Base-by-base conservation (phyloP, 768 basidiomycete genomes). In the Paxillus rubicundulus region DNA sequence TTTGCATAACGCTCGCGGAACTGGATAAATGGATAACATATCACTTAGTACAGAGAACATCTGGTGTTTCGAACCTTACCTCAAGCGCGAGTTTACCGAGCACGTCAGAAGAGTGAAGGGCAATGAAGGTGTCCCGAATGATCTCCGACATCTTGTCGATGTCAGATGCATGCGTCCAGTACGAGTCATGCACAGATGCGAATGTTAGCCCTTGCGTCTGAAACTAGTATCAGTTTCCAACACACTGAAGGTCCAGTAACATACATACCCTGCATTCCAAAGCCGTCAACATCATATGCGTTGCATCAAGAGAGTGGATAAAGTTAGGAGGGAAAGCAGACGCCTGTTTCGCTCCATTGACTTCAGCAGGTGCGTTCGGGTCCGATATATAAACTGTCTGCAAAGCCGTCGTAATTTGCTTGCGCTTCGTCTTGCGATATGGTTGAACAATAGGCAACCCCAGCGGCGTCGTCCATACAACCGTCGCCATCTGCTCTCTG, bases 261-360 rank as follows among this genome's bases (percentile, higher is more conserved):
- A 18, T 13, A 71, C 86, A 49, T 69, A 91, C 92, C 56, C 80
- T 74, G 69, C 94, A 97, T 59, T 92, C 87, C 43, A 96, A 77
- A 9, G 96, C 94, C 2, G 95, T 97, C 60, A 98, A 72, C 83
- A 98, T 87, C 94, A 99, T 98, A 72, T 99, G 97, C 2, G 96
- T 96, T 2, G 97, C 97, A 68, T 99, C 97, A 27, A 99, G 78
- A 64, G 89, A 92, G 67, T 99, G 97, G 47, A 99, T 92, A 64
- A 96, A 98, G 74, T 99, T 99, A 44, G 97, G 97, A 5, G 97
- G 96, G 84, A 99, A 98, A 1, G 97, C 97, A 14, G 92, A 84
- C 0, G 93, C 90, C 68, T 99, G 96, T 69, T 97, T 97, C 52
- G 75, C 56, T 1, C 89, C 69, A 59, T 92, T 90, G 41, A 98